These are phyloP conservation scores for Avena eriantha DNA, from an alignment of 176 grass and related monocot genomes.

Conservation along the genomic window DNA sequence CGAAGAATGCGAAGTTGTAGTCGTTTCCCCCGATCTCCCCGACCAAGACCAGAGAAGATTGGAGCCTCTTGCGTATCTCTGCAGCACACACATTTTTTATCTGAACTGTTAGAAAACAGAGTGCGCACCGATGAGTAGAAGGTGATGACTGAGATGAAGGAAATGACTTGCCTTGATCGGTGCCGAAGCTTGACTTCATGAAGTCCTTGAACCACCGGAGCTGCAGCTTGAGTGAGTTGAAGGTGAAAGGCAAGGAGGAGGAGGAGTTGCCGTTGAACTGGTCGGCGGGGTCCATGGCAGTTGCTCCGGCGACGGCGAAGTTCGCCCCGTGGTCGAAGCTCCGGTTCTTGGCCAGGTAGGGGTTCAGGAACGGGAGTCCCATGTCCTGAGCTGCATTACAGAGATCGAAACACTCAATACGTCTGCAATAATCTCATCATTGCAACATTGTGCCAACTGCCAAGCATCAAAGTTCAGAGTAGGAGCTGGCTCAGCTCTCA, in stretches of 20 bases:
- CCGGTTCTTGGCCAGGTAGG: conserved; percentile 63
- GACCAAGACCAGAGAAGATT: conserved; percentile 63
- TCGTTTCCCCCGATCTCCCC: conserved; percentile 95
- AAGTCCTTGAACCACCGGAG: conserved; percentile 71
- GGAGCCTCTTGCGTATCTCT: conserved; percentile 58
- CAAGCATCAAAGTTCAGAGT: too few relatives aligned
- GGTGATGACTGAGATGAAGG: too few relatives aligned
- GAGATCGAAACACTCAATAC: not conserved
- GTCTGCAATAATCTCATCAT: not conserved
- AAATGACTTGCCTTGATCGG: conserved; percentile 36
- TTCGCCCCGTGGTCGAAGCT: conserved; percentile 70
- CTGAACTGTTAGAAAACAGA: not conserved
- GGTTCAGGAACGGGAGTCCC: conserved; percentile 66
- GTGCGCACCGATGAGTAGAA: not conserved
- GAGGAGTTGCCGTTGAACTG: conserved; percentile 27
- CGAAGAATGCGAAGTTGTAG: conserved; percentile 83
- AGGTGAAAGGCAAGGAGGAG: conserved; percentile 30
- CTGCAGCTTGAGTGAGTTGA: conserved; percentile 66
- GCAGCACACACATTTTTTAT: not conserved
- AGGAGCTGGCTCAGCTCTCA: too few relatives aligned
- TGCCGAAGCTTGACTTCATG: conserved; percentile 46
- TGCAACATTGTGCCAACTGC: too few relatives aligned
- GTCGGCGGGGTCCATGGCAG: conserved; percentile 51
- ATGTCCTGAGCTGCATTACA: conserved; percentile 61
- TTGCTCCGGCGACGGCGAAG: conserved; percentile 73